These are phyloP conservation scores for Coleophoma eucalyptorum DNA, from an alignment of 2,329 filamentous ascomycete species.

Conservation along the genomic window DNA sequence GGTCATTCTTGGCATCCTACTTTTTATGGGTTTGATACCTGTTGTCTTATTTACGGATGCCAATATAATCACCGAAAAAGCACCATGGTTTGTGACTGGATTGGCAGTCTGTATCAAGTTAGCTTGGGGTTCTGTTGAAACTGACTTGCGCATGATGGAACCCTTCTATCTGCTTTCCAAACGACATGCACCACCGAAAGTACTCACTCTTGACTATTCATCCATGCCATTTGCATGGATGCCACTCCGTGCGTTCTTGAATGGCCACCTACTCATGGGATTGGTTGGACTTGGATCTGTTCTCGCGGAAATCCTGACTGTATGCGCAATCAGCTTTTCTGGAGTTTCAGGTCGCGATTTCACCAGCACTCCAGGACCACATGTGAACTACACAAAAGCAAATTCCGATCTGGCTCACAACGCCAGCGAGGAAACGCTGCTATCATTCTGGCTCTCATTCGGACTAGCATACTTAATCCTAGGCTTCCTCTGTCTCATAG, in stretches of 20 bases:
- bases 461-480: conserved; percentile 59
- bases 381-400: not conserved
- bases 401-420: conserved; percentile 28
- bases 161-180: conserved; percentile 68
- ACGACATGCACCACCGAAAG: conserved; percentile 61
- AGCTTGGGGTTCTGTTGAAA: conserved; percentile 65
- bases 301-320: conserved; percentile 69
- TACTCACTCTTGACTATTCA: conserved; percentile 69
- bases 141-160: conserved; percentile 68
- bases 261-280: conserved; percentile 62
- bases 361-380: conserved; percentile 24
- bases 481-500: conserved; percentile 50
- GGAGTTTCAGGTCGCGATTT: conserved; percentile 62
- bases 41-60: conserved; percentile 57
- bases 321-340: conserved; percentile 63
- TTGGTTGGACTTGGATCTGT: conserved; percentile 68
- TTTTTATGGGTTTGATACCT: conserved; percentile 56
- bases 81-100: conserved; percentile 63
- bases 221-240: conserved; percentile 66
- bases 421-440: conserved; percentile 54
- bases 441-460: conserved; percentile 66
- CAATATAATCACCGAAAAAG: conserved; percentile 52
- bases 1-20: conserved; percentile 53
- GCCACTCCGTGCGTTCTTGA: conserved; percentile 56
- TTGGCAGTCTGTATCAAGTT: conserved; percentile 65